Evolutionary conservation across 1,139 yeast genomes (phyloP).

Genomic region (Pichia terricola): DNA sequence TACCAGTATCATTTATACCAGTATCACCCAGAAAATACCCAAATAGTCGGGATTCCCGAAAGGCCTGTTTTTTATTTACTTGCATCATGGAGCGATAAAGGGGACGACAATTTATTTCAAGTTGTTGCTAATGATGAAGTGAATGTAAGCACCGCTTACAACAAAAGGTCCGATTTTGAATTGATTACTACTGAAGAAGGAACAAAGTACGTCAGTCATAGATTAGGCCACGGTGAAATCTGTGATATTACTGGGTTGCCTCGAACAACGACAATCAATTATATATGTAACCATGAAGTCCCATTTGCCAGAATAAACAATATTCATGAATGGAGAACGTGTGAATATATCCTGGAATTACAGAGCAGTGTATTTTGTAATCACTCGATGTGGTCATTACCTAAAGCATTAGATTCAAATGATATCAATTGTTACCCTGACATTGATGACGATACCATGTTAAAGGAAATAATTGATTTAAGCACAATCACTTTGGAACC

Average conservation of each 20-base stretch:
- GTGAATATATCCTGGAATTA: constrained; percentile 30
- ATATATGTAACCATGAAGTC: constrained; percentile 48
- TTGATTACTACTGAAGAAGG: constrained; percentile 22
- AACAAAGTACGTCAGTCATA: constrained; percentile 41
- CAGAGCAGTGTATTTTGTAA: constrained; percentile 11
- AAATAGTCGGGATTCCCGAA: no score
- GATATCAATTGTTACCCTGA: constrained; percentile 5
- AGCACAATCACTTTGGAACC: constrained; percentile 1
- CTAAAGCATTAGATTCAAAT: constrained; percentile 1
- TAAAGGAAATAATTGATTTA: not conserved
- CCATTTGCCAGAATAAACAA: constrained; percentile 29
- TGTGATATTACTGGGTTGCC: constrained; percentile 67
- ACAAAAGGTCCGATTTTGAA: constrained; percentile 15
- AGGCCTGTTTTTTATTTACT: constrained; percentile 2
- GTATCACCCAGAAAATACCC: not conserved
- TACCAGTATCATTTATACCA: constrained; percentile 4
- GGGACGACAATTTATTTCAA: not conserved
- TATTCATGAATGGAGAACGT: constrained; percentile 59
- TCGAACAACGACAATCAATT: constrained; percentile 55
- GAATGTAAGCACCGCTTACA: constrained; percentile 8
- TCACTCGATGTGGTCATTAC: constrained; percentile 7
- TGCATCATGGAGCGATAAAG: constrained; percentile 17
- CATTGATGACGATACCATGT: not conserved
- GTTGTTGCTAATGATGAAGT: constrained; percentile 1
- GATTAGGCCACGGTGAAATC: constrained; percentile 47